Base-by-base conservation (phyloP, 2,329 filamentous ascomycete species). In the Fusarium sp. region DNA sequence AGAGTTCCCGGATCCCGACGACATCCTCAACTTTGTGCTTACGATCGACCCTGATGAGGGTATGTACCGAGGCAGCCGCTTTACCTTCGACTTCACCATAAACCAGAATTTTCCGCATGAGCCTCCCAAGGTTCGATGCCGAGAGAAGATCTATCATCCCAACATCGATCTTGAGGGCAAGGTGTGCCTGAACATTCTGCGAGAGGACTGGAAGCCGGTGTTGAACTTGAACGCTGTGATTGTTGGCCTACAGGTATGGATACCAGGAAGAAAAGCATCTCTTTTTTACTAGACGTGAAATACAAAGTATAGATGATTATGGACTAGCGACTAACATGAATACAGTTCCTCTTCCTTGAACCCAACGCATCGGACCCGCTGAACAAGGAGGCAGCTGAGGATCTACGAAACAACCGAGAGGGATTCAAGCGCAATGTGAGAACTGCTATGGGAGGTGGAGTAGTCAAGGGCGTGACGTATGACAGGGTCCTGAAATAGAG, bases 131-230 rank as follows among this genome's bases (percentile, higher is more conserved):
- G 96, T 99, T 76, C 96, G 93, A 79, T 98, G 96, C 84, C 92
- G 91, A 75, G 93, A 99, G 83, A 98, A 97, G 87, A 98, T 99
- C 77, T 99, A 99, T 84, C 96, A 99, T 81, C 96, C 96, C 9
- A 99, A 99, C 82, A 99, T 99, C 80, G 96, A 99, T 79, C 88
- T 97, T 42, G 94, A 98, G 80, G 96, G 96, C 75, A 99, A 99
- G 80, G 95, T 99, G 70, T 99, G 96, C 85, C 84, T 99, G 78
- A 99, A 99, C 81, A 99, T 99, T 77, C 83, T 99, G 78, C 87
- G 96, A 69, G 96, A 99, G 84, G 96, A 99, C 84, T 99, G 96
- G 96, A 99, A 98, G 86, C 96, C 96, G 0, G 96, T 99, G 46
- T 84, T 99, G 79, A 98, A 98, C 81, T 82, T 99, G 80, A 98